A percentile compares a stretch with the other conserved stretches of the same genome.
Evolutionary conservation across 257 asterid species (phyloP).

Genomic region (Solanum bukasovii): DNA sequence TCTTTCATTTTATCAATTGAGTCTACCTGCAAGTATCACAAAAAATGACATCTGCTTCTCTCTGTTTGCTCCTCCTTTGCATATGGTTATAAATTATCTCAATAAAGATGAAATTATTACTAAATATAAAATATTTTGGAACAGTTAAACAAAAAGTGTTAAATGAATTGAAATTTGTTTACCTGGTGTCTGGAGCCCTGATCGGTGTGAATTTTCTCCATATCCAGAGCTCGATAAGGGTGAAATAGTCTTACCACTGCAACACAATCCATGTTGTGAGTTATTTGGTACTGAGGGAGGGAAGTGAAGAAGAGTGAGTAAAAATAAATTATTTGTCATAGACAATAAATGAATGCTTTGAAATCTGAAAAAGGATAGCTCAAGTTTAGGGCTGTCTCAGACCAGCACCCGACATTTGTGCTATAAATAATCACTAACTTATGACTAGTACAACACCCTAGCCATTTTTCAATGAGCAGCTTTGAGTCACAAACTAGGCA

Average conservation of each 20-base stretch:
- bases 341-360: conserved; percentile 30
- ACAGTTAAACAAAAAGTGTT: too few relatives aligned
- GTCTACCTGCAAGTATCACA: background rate
- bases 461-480: conserved; percentile 24
- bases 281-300: background rate
- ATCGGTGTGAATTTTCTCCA: background rate
- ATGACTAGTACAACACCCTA: background rate
- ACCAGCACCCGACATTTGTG: conserved; percentile 56
- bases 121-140: too few relatives aligned
- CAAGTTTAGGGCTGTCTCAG: conserved; percentile 31
- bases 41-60: too few relatives aligned
- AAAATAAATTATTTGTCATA: conserved; percentile 3
- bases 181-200: too few relatives aligned
- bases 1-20: too few relatives aligned
- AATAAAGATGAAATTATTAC: too few relatives aligned
- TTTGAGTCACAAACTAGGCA: conserved; percentile 30
- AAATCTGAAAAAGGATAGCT: conserved; percentile 23
- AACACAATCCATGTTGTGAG: background rate
- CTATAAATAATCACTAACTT: conserved; percentile 7
- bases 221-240: background rate
- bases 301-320: too few relatives aligned
- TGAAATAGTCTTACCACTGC: background rate
- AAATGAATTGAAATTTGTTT: too few relatives aligned
- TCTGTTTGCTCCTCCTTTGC: too few relatives aligned
- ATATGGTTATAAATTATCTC: too few relatives aligned